Evolutionary conservation across 2,329 filamentous ascomycete species (phyloP).

Genomic region (Clarireedia paspali): DNA sequence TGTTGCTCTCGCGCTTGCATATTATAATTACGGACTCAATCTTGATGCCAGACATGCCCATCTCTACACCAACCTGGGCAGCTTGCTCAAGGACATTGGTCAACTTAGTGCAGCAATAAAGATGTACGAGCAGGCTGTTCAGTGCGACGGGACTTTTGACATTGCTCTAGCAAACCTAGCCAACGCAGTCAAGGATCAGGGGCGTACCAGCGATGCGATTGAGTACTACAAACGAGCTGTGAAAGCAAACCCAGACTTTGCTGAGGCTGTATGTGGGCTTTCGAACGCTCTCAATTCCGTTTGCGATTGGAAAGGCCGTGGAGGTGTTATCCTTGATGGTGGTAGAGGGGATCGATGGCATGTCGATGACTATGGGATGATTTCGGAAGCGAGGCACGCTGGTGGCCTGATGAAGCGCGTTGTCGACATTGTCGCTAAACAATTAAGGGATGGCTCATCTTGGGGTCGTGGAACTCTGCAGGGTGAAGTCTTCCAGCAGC

Average conservation of each 20-base stretch:
- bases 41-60: conserved; percentile 88
- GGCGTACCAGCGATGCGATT: conserved; percentile 86
- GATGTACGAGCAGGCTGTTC: conserved; percentile 95
- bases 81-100: conserved; percentile 90
- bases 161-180: conserved; percentile 94
- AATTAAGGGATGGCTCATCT: conserved; percentile 74
- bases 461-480: conserved; percentile 75
- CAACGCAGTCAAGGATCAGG: conserved; percentile 96
- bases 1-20: conserved; percentile 77
- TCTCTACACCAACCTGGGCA: conserved; percentile 92
- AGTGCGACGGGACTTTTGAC: conserved; percentile 89
- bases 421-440: conserved; percentile 81
- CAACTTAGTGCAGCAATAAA: conserved; percentile 85
- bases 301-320: conserved; percentile 86
- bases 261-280: conserved; percentile 91
- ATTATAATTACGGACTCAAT: conserved; percentile 89
- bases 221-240: conserved; percentile 87
- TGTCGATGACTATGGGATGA: conserved; percentile 75
- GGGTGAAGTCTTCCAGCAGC: conserved; percentile 41
- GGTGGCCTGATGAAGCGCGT: conserved; percentile 83
- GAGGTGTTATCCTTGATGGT: conserved; percentile 68
- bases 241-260: conserved; percentile 86
- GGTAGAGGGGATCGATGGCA: conserved; percentile 86
- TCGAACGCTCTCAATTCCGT: conserved; percentile 95
- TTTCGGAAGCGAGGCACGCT: conserved; percentile 65